Base-by-base conservation (phyloP, 768 basidiomycete genomes). In the Lanmaoa pseudosensibilis region DNA sequence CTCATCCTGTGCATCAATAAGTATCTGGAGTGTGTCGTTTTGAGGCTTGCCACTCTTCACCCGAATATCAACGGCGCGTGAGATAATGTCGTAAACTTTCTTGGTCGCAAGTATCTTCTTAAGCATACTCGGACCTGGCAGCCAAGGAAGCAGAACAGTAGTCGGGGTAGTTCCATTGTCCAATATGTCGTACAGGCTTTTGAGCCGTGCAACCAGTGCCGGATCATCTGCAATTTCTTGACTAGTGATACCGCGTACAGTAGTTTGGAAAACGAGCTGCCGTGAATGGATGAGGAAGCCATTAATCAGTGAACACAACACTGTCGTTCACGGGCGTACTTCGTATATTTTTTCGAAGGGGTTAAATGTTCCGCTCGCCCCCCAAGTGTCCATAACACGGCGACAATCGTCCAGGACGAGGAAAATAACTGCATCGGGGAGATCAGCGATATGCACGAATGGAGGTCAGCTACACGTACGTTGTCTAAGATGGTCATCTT, bases 141-240 rank as follows among this genome's bases (percentile, higher is more conserved):
- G 73, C 89, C 89, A 91, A 37, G 89, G 89, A 32, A 89, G 70
- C 16, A 92, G 79, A 53, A 92, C 79, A 4, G 85, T 86, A 2
- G 84, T 79, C 1, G 88, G 87, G 0, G 89, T 90, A 4, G 87
- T 90, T 44, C 84, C 83, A 18, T 73, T 74, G 63, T 92, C 90
- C 52, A 92, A 77, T 36, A 71, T 76, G 64, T 90, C 86, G 62
- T 90, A 90, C 49, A 90, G 74, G 48, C 66, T 66, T 66, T 84
- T 85, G 56, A 91, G 78, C 21, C 82, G 84, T 41, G 77, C 73
- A 59, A 90, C 90, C 52, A 81, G 72, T 27, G 65, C 76, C 36
- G 83, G 75, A 65, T 90, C 83, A 61, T 87, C 80, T 18, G 89
- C 84, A 43, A 91, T 84, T 69, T 91, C 90, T 41, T 78, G 71